Evolutionary conservation across 257 asterid species (phyloP).

Genomic region (Solanum sitiens): DNA sequence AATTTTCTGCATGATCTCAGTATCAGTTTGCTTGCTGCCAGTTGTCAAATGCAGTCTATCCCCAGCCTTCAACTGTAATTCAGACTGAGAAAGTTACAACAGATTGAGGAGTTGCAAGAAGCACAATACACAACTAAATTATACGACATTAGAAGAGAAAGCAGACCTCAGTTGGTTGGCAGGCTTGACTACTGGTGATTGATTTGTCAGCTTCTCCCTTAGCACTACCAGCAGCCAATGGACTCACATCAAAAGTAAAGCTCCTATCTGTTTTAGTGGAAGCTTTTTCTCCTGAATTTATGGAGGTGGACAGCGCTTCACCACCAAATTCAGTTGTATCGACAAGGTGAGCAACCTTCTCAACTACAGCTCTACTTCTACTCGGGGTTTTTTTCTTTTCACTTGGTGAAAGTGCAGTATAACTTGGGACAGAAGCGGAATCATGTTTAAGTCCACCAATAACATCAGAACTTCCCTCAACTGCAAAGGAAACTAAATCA

Average conservation of each 20-base stretch:
- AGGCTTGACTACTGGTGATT: slow-evolving; percentile 26
- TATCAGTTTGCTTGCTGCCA: slow-evolving; percentile 31
- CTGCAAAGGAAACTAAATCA: slow-evolving; percentile 26
- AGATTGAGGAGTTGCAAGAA: not conserved
- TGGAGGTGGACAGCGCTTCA: slow-evolving; percentile 2
- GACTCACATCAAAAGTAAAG: slow-evolving; percentile 49
- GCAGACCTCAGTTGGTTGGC: slow-evolving; percentile 43
- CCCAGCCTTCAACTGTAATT: slow-evolving; percentile 33
- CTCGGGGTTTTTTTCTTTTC: slow-evolving; percentile 13
- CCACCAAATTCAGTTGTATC: not conserved
- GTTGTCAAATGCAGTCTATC: slow-evolving; percentile 40
- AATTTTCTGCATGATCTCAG: slow-evolving; percentile 27
- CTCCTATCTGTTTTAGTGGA: slow-evolving; percentile 38
- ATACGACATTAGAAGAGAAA: not conserved
- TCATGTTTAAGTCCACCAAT: slow-evolving; percentile 20
- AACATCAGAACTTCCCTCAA: slow-evolving; percentile 21
- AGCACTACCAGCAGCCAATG: slow-evolving; percentile 22
- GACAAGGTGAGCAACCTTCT: slow-evolving; percentile 13
- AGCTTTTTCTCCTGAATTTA: slow-evolving; percentile 22
- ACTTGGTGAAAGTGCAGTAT: slow-evolving; percentile 24
- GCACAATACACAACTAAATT: not conserved
- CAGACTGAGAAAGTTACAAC: not conserved
- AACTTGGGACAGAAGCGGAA: slow-evolving; percentile 12
- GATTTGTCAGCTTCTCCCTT: slow-evolving; percentile 25
- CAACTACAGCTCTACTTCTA: slow-evolving; percentile 7